phyloP scores from a whole-genome alignment of 1,139 yeast species.

The Candida smagusa region DNA sequence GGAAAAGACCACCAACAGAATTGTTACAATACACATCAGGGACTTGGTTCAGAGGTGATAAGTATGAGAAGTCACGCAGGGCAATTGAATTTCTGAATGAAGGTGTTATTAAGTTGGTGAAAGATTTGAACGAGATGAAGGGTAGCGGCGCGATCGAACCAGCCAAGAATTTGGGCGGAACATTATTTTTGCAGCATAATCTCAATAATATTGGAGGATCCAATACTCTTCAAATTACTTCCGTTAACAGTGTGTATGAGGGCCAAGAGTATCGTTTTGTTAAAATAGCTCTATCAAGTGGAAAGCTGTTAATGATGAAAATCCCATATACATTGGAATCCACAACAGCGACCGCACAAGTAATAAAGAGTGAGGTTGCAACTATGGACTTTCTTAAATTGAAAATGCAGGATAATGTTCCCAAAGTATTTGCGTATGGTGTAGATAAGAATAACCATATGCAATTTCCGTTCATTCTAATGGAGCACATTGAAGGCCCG shows the following conservation, averaged over 20 bases:
- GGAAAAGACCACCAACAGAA: conserved; percentile 12
- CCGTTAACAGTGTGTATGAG: conserved; percentile 81
- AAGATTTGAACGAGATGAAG: conserved; percentile 27
- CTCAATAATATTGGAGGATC: conserved; percentile 11
- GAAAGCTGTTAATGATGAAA: conserved; percentile 65
- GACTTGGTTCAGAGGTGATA: conserved; percentile 81
- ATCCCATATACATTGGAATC: conserved; percentile 79
- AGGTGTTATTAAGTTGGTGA: conserved; percentile 57
- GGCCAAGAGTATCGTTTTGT: conserved; percentile 91
- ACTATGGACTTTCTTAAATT: too few species aligned
- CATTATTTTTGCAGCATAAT: conserved; percentile 45
- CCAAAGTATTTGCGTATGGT: too few species aligned
- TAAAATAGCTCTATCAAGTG: conserved; percentile 61
- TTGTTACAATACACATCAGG: conserved; percentile 94
- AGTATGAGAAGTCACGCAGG: conserved; percentile 66
- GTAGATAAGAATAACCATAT: too few species aligned
- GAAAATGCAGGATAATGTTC: too few species aligned
- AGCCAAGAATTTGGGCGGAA: conserved; percentile 30
- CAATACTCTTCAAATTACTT: conserved; percentile 37
- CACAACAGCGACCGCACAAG: conserved; percentile 57
- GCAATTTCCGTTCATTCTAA: too few species aligned
- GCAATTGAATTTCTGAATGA: conserved; percentile 78
- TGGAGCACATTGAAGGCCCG: too few species aligned
- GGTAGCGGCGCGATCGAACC: conserved; percentile 16
- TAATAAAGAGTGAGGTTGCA: conserved; percentile 80